phyloP scores from a whole-genome alignment of 257 asterid genomes.

The Nicotiana attenuata region DNA sequence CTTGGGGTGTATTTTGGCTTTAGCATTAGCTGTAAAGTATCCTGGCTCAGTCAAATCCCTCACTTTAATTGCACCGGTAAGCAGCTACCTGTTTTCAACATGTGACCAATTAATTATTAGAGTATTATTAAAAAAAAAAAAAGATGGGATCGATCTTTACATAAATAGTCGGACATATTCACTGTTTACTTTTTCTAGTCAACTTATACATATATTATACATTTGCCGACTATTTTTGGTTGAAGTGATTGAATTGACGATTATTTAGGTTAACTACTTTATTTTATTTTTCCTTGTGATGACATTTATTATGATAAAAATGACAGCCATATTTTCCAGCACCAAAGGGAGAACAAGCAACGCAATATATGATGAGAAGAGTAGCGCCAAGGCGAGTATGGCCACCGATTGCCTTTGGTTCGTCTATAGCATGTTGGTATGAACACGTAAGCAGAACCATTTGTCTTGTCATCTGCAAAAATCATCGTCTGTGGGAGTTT shows the following conservation, averaged over 20 bases:
- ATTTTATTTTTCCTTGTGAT: neutral
- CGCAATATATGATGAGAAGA: slow-evolving; percentile 78
- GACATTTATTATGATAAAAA: neutral
- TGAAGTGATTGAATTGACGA: too few species aligned
- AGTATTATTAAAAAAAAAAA: too few species aligned
- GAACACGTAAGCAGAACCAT: slow-evolving; percentile 80
- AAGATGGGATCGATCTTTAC: too few species aligned
- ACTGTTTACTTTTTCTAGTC: too few species aligned
- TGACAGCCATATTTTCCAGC: slow-evolving; percentile 92
- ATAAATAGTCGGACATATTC: too few species aligned
- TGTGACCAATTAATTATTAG: neutral
- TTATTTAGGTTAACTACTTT: neutral
- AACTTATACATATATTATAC: too few species aligned
- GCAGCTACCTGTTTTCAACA: neutral
- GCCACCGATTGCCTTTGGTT: slow-evolving; percentile 74
- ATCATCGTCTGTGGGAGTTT: slow-evolving; percentile 85
- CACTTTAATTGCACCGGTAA: slow-evolving; percentile 84
- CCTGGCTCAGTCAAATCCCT: slow-evolving; percentile 61
- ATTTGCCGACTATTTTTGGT: too few species aligned
- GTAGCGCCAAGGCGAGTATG: slow-evolving; percentile 90
- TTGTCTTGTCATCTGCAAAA: slow-evolving; percentile 78
- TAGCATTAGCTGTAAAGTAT: slow-evolving; percentile 78
- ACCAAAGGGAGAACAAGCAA: slow-evolving; percentile 69
- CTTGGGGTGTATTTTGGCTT: slow-evolving; percentile 85
- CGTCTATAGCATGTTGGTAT: slow-evolving; percentile 92